Percentiles rank a stretch among this genome's conserved stretches.
These are phyloP conservation scores for Tubosaeta brunneosetosa DNA, from an alignment of 768 basidiomycete genomes.

Conservation along the genomic window DNA sequence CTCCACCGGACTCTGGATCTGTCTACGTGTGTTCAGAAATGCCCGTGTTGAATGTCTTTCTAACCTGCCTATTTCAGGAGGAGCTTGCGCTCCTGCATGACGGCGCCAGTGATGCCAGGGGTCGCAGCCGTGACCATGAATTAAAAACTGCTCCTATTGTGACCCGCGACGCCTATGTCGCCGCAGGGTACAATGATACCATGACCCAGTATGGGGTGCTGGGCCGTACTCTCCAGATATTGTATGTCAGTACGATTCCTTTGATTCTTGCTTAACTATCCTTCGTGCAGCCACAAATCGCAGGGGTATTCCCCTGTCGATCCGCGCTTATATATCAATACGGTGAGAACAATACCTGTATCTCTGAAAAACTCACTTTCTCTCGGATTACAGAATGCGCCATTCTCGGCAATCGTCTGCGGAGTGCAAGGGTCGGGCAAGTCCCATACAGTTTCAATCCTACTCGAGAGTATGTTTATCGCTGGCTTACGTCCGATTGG, in stretches of 20 bases:
- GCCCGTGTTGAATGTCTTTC: background rate
- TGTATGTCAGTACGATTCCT: slow-evolving; percentile 33
- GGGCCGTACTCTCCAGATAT: slow-evolving; percentile 42
- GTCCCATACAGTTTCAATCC: slow-evolving; percentile 64
- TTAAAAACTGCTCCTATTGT: slow-evolving; percentile 47
- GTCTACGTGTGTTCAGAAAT: slow-evolving; percentile 22
- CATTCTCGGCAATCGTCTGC: slow-evolving; percentile 71
- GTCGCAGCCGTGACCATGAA: slow-evolving; percentile 30
- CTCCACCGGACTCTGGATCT: slow-evolving; percentile 4
- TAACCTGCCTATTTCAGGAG: slow-evolving; percentile 15
- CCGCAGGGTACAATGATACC: slow-evolving; percentile 30
- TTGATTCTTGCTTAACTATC: background rate
- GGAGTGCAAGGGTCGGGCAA: slow-evolving; percentile 77
- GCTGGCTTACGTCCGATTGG: slow-evolving; percentile 47
- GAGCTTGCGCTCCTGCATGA: slow-evolving; percentile 33
- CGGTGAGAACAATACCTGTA: slow-evolving; percentile 35
- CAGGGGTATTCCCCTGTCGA: slow-evolving; percentile 35
- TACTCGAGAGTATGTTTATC: slow-evolving; percentile 71
- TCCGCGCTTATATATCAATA: slow-evolving; percentile 62
- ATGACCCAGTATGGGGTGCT: slow-evolving; percentile 59
- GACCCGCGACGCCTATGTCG: slow-evolving; percentile 45
- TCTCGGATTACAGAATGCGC: slow-evolving; percentile 49
- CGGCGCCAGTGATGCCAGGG: slow-evolving; percentile 10
- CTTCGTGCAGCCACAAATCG: slow-evolving; percentile 30
- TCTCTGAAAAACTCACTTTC: background rate